Conservation (phyloP, 2,329 filamentous ascomycete species). For the Emergomyces africanus region DNA sequence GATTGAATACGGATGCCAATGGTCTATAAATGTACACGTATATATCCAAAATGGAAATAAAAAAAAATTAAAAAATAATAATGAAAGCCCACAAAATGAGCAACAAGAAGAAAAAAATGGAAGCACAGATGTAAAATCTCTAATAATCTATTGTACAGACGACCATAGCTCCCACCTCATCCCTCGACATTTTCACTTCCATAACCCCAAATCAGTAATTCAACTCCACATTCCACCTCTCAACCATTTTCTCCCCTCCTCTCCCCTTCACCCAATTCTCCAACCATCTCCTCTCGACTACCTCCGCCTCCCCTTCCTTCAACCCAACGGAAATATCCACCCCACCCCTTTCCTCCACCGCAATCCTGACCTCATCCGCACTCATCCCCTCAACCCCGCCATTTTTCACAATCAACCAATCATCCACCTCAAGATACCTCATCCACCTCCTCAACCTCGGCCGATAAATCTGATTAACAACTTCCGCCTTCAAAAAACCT, state of each 20-base stretch:
- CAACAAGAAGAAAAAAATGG: background rate
- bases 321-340: conserved; percentile 19
- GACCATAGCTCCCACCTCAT: background rate
- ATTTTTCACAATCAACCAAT: conserved; percentile 50
- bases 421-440: conserved; percentile 56
- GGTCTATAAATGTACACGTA: background rate
- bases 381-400: conserved; percentile 50
- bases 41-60: background rate
- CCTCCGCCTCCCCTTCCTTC: conserved; percentile 15
- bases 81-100: background rate
- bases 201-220: background rate
- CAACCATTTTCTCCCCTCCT: background rate
- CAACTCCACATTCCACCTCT: background rate
- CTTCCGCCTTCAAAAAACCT: conserved; percentile 27
- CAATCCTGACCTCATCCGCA: conserved; percentile 53
- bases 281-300: conserved; percentile 25
- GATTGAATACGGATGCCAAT: background rate
- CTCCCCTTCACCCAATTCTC: conserved; percentile 21
- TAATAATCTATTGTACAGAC: background rate
- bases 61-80: too few relatives aligned
- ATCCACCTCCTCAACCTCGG: conserved; percentile 42
- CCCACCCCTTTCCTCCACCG: conserved; percentile 55
- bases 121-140: background rate
- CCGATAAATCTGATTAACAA: conserved; percentile 35
- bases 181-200: background rate